Base-by-base conservation (phyloP, 495 filamentous ascomycete genomes). In the Penicillium atrosanguineum region DNA sequence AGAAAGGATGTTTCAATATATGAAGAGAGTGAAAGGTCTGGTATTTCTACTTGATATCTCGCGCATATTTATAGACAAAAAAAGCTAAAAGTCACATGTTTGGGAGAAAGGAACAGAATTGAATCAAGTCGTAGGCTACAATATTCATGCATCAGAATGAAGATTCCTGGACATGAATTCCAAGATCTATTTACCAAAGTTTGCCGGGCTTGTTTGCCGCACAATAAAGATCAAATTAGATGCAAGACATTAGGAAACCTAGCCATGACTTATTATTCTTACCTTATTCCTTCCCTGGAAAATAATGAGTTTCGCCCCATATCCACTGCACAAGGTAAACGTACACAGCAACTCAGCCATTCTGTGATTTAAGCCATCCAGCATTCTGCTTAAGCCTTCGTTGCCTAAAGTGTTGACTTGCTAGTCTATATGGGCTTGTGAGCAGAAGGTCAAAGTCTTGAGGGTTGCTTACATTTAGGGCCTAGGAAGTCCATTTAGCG, bases 321-420 rank as follows among this genome's bases (percentile, higher is more conserved):
- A 93, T 0, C 94, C 93, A 50, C 83, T 78, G 53, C 80, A 92
- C 71, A 94, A 96, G 14, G 85, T 94, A 74, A 99, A 97, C 5
- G 94, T 97, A 74, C 95, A 97, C 25, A 97, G 87, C 18, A 95
- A 94, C 68, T 95, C 84, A 43, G 91, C 91, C 41, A 82, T 84
- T 63, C 95, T 96, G 70, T 97, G 89, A 12, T 87, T 81, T 67
- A 95, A 97, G 7, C 86, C 90, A 41, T 86, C 84, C 42, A 99
- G 88, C 37, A 99, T 84, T 65, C 91, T 92, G 72, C 96, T 95
- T 43, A 99, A 76, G 2, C 93, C 89, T 44, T 85, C 75, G 59
- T 87, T 89, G 47, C 94, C 92, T 44, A 96, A 74, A 26, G 82
- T 79, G 44, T 87, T 77, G 65, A 92, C 81, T 98, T 98, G 51